Evolutionary conservation across 1,284 basidiomycete species (phyloP).

Genomic region (Afroboletus lepidellus): DNA sequence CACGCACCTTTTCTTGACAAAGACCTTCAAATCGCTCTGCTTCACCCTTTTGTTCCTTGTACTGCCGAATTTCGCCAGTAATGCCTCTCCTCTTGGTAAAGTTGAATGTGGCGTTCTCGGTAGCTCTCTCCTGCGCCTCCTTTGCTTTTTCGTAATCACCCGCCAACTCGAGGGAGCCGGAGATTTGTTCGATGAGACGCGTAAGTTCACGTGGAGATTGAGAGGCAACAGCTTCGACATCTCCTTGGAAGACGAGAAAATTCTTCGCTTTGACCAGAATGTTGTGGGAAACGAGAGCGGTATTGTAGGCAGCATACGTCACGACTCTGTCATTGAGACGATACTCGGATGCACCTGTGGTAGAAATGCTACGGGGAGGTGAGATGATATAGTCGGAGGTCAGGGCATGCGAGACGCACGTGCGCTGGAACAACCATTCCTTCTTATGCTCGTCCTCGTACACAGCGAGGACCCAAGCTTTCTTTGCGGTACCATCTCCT

Average conservation of each 20-base stretch:
- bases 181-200: slow-evolving; percentile 93
- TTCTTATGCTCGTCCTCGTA: slow-evolving; percentile 76
- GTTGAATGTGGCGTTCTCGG: slow-evolving; percentile 91
- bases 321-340: slow-evolving; percentile 78
- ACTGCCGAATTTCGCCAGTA: slow-evolving; percentile 93
- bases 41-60: slow-evolving; percentile 95
- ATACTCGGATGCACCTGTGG: slow-evolving; percentile 85
- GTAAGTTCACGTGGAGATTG: slow-evolving; percentile 92
- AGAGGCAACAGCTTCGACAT: slow-evolving; percentile 96
- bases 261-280: slow-evolving; percentile 99
- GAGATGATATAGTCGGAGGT: not conserved
- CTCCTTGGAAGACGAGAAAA: slow-evolving; percentile 99
- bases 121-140: slow-evolving; percentile 83
- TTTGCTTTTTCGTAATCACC: slow-evolving; percentile 89
- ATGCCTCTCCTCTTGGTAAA: slow-evolving; percentile 93
- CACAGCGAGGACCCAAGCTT: slow-evolving; percentile 93
- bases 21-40: slow-evolving; percentile 86
- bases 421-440: slow-evolving; percentile 89
- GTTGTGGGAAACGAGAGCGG: slow-evolving; percentile 84
- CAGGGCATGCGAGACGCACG: slow-evolving; percentile 50
- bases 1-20: slow-evolving; percentile 64
- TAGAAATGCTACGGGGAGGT: slow-evolving; percentile 68
- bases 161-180: slow-evolving; percentile 87
- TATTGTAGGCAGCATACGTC: slow-evolving; percentile 83
- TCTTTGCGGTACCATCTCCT: slow-evolving; percentile 82